Base-by-base conservation (phyloP, 768 basidiomycete species). In the Zangia roseola region DNA sequence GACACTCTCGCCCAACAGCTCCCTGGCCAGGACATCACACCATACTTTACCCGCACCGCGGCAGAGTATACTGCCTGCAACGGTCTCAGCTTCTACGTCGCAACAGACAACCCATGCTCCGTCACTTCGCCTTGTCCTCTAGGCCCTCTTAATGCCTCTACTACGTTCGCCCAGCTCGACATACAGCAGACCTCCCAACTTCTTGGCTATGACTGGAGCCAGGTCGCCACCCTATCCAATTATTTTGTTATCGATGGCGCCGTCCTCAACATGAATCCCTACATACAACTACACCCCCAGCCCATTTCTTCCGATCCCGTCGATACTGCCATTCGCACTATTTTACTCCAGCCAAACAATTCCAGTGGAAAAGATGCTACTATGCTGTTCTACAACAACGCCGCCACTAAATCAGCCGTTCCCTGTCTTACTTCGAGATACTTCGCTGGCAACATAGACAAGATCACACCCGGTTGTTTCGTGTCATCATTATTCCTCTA, bases 391-490 rank as follows among this genome's bases (percentile, higher is more conserved):
- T 84, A 81, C 66, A 86, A 84, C 68, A 79, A 83, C 38, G 56
- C 76, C 6, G 78, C 80, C 45, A 79, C 91, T 48, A 74, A 79
- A 52, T 72, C 76, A 10, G 83, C 89, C 20, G 76, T 97, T 4
- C 78, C 82, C 10, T 99, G 97, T 68, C 76, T 99, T 44, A 76
- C 78, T 44, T 73, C 91, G 59, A 83, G 97, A 12, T 99, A 97
- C 68, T 81, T 81, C 43, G 94, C 94, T 0, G 97, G 97, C 19
- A 88, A 89, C 64, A 97, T 99, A 54, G 97, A 97, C 75, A 97
- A 97, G 71, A 76, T 97, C 63, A 86, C 94, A 0, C 92, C 97
- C 6, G 95, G 95, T 8, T 99, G 97, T 70, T 94, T 97, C 69
- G 83, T 93, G 33, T 87, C 93, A 26, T 79, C 82, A 39, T 75